Evolutionary conservation across 2,329 filamentous ascomycete genomes (phyloP), one percentile per base, ranked within the genome.

Genomic region (Aspergillus melleus): DNA sequence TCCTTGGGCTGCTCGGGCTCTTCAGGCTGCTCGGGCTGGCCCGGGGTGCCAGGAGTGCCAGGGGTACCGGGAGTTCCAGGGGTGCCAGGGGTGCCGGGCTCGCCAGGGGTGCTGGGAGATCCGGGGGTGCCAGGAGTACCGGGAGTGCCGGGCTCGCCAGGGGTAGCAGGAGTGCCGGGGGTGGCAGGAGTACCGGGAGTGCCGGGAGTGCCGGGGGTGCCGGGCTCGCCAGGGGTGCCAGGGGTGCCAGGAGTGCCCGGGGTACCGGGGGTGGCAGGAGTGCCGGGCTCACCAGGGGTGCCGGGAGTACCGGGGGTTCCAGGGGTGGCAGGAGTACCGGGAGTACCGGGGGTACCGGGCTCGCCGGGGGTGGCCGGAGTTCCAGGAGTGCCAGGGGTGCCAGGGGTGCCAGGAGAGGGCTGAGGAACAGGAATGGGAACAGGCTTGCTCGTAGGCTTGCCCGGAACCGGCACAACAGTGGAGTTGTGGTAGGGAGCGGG

Each of bases 391-490:
- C 54, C 53, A 42, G 62, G 49, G 19, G 26, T 19, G 26, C 24
- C 50, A 39, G 47, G 22, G 6, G 24, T 36, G 5, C 42, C 52
- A 29, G 58, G 52, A 58, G 63, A 19, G 32, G 39, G 46, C 53
- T 56, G 54, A 49, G 65, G 60, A 30, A 50, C 58, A 11, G 67
- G 66, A 39, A 54, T 58, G n/a, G 55, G 11, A 19, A 61, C 58
- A 14, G 61, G 58, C 32, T 52, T 47, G 29, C 64, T 69, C 55
- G 56, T 58, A 58, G 62, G 65, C 52, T 61, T 66, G 63, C 58
- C 64, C 6, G 64, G 64, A 47, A 54, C 60, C 22, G 53, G 58
- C 19, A 53, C 55, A 12, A 50, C 44, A 16, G 52, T 54, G 52
- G 52, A 24, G 52, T 54, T 54, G 29, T 56, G 32, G 36, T n/a